phyloP scores from a whole-genome alignment of 2,329 filamentous ascomycete genomes.

The Exophiala alcalophila region DNA sequence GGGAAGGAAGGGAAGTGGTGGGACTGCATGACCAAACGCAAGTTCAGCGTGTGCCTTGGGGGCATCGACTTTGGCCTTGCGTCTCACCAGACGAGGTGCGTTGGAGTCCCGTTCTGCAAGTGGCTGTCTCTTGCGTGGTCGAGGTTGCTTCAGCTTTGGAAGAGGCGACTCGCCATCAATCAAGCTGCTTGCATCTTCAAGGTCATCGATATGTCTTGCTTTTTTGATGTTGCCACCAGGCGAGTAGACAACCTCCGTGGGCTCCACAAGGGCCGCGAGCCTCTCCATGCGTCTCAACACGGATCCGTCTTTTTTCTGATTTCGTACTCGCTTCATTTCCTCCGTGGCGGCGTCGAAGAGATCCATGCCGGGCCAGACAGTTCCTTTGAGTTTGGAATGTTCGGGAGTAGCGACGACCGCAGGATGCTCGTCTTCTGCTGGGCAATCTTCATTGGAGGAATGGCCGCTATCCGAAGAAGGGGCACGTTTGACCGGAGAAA shows the following conservation, averaged over 20 bases:
- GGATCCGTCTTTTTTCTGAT: conserved; percentile 51
- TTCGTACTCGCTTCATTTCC: conserved; percentile 49
- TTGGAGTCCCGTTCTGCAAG: conserved; percentile 38
- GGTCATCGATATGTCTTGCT: conserved; percentile 47
- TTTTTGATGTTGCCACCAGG: conserved; percentile 43
- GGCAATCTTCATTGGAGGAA: conserved; percentile 11
- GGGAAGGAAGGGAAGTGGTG: conserved; percentile 29
- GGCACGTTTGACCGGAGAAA: conserved; percentile 10
- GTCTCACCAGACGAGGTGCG: conserved; percentile 32
- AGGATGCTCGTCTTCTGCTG: conserved; percentile 7
- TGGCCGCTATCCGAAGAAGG: conserved; percentile 2
- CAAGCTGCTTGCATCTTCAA: conserved; percentile 48
- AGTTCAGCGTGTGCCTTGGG: conserved; percentile 19
- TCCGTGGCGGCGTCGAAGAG: conserved; percentile 51
- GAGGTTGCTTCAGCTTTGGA: conserved; percentile 33
- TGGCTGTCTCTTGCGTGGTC: conserved; percentile 35
- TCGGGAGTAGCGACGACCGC: conserved; percentile 27
- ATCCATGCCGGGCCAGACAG: conserved; percentile 52
- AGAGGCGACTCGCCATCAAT: conserved; percentile 46
- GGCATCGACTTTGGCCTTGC: conserved; percentile 30
- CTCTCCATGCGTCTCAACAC: conserved; percentile 47
- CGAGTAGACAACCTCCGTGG: conserved; percentile 48
- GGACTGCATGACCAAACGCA: conserved; percentile 15
- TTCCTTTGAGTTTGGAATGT: conserved; percentile 46
- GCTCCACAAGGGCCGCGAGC: conserved; percentile 44